Conservation (phyloP, 169 alveolate genomes). For the Hepatocystis sp. region DNA sequence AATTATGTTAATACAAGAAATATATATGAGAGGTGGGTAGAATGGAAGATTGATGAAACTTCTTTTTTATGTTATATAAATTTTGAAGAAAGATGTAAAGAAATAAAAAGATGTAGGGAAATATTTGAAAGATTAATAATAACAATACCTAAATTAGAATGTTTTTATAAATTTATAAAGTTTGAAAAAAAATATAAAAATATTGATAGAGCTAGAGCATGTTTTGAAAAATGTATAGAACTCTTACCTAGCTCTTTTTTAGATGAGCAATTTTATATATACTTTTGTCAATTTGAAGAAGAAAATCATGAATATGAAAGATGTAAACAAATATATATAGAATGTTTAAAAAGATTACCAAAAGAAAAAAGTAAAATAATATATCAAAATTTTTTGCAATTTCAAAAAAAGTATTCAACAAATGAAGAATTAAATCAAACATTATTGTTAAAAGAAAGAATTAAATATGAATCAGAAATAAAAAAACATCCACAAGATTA, state of each 20-base stretch:
- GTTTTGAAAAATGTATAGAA: constrained; percentile 88
- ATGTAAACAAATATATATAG: constrained; percentile 94
- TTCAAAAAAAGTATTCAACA: constrained; percentile 95
- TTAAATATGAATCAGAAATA: constrained; percentile 87
- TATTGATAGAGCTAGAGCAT: constrained; percentile 90
- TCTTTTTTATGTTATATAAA: constrained; percentile 97
- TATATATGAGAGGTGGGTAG: constrained; percentile 97
- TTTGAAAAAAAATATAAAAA: constrained; percentile 95
- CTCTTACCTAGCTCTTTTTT: constrained; percentile 93
- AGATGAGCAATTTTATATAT: constrained; percentile 94
- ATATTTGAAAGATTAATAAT: constrained; percentile 93
- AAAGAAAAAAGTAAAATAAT: constrained; percentile 91
- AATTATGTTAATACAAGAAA: constrained; percentile 96
- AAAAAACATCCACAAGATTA: constrained; percentile 91
- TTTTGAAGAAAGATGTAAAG: constrained; percentile 98
- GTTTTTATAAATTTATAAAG: constrained; percentile 95
- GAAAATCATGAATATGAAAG: constrained; percentile 91
- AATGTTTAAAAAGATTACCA: constrained; percentile 93
- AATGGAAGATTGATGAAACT: constrained; percentile 96
- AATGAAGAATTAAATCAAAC: constrained; percentile 93
- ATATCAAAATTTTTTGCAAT: constrained; percentile 90
- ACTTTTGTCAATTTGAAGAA: constrained; percentile 96
- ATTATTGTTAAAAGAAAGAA: constrained; percentile 86
- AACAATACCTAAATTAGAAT: constrained; percentile 90
- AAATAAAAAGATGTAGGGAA: constrained; percentile 93